Base-by-base conservation (phyloP, 225 moss, liverwort and hornwort species). In the Bryum argenteum region DNA sequence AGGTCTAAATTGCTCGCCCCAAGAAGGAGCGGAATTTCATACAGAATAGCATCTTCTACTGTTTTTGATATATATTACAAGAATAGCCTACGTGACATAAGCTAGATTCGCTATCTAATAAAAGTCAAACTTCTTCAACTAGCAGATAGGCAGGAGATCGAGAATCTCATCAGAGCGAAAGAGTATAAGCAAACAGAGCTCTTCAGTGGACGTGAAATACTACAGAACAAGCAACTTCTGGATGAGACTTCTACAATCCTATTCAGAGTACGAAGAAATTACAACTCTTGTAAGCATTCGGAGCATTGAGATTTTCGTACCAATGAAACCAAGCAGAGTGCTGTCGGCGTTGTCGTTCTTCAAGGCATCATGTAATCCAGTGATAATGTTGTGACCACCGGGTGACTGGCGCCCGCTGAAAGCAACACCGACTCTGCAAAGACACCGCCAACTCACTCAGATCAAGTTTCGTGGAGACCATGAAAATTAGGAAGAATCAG, bases 331-430 rank as follows among this genome's bases (percentile, higher is more conserved):
- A 59, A 96, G 77, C 56, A 96, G 78, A 26, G 79, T 73, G 61
- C 84, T 96, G 40, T 80, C 79, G 62, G 67, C 22, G 59, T 86
- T 96, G 42, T 83, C 87, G 37, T 76, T 80, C 83, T 83, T 88
- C 67, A 96, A 70, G 11, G 93, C 93, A 78, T 96, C 96, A 64
- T 80, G 84, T 61, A 96, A 84, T 16, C 96, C 96, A 33, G 93
- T 79, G 39, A 96, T 81, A n/a, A 98, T 82, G 58, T 94, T 98
- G 75, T 98, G 97, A 63, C 97, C 97, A 67, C 97, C 97, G 45
- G 97, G 97, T 75, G 97, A 85, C 81, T 98, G 97, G 53, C 97
- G 94, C 58, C 97, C 97, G 68, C 89, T 91, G 71, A 98, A 98
- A 20, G 94, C 90, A 72, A 94, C 92, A 61, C 94, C 97, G 66